Base-by-base conservation (phyloP, 2,329 filamentous ascomycete species). In the Bipolaris victoriae region DNA sequence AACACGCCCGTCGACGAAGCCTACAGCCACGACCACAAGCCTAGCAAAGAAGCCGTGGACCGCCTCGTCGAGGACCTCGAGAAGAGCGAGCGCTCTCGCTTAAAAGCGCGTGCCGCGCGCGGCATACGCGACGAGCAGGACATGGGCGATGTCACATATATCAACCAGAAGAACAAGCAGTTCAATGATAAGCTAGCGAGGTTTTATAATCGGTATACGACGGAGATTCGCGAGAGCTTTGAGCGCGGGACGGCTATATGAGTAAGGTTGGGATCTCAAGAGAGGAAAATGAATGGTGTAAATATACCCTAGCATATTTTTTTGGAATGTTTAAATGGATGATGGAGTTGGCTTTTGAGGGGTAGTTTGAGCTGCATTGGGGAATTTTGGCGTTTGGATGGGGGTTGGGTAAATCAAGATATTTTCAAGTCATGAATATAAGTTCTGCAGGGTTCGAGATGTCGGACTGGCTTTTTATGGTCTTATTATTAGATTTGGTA, bases 91-190 rank as follows among this genome's bases (percentile, higher is more conserved):
- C 92, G 96, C 68, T 84, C 88, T 50, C 84, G 92, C 49, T 74
- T 96, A 71, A 96, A 93, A 84, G 96, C 96, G 82, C 84, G 92
- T 69, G 88, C 86, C 75, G 91, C 96, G 64, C 84, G 92, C 51
- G 87, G 90, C 75, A 86, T 86, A 11, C 86, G 88, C 74, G 78
- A 80, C 61, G 92, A 93, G 57, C 64, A 70, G 55, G 92, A 96
- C 62, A 90, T 93, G 46, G 89, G 87, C 26, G 95, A 99, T 77
- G 90, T 98, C 69, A 98, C 94, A 7, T 98, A 97, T 79, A 99
- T 99, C 85, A 99, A 99, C 80, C 92, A 97, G 80, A 97, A 99
- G 73, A 99, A 99, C 84, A 98, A 98, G 84, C 92, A 97, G 83
- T 99, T 99, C 82, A 99, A 99, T 86, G 88, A 96, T 81, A 98